phyloP scores from a whole-genome alignment of 2,329 filamentous ascomycete genomes.

The Aspergillus novoparasiticus region DNA sequence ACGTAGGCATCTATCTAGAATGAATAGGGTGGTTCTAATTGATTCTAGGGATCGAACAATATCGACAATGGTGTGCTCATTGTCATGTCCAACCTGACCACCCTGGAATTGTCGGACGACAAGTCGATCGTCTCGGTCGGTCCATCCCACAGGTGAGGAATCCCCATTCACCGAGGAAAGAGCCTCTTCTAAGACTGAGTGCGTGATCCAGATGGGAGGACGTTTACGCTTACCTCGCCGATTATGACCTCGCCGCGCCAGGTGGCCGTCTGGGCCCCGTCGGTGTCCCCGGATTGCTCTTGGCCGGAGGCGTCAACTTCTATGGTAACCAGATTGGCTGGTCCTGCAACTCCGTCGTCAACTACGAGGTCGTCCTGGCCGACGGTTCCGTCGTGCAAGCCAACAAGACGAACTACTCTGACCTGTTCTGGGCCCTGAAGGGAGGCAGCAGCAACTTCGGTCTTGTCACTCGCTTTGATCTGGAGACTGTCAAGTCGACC shows the following conservation, averaged over 20 bases:
- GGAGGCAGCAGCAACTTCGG: slow-evolving; percentile 49
- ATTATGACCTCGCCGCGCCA: slow-evolving; percentile 24
- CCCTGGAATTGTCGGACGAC: slow-evolving; percentile 30
- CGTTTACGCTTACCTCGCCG: slow-evolving; percentile 35
- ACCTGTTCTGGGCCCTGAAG: slow-evolving; percentile 46
- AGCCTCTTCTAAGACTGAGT: background rate
- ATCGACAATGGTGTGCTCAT: slow-evolving; percentile 38
- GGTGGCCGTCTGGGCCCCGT: slow-evolving; percentile 34
- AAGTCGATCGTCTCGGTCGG: slow-evolving; percentile 33
- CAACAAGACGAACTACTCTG: slow-evolving; percentile 30
- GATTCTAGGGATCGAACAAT: slow-evolving; percentile 34
- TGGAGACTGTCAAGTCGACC: slow-evolving; percentile 33
- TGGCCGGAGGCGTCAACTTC: slow-evolving; percentile 34
- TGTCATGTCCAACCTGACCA: slow-evolving; percentile 35
- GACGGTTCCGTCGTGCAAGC: slow-evolving; percentile 41
- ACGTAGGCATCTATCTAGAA: background rate
- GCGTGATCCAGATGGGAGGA: slow-evolving; percentile 30
- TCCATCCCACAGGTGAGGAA: slow-evolving; percentile 27
- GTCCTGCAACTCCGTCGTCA: slow-evolving; percentile 31
- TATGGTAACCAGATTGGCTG: slow-evolving; percentile 34
- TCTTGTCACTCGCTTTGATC: slow-evolving; percentile 45
- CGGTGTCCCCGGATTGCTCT: slow-evolving; percentile 32
- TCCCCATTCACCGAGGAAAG: background rate
- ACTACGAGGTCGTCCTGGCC: slow-evolving; percentile 42
- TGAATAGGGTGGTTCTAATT: background rate